Conservation (phyloP, 2,329 filamentous ascomycete genomes). For the Exophiala oligosperma region DNA sequence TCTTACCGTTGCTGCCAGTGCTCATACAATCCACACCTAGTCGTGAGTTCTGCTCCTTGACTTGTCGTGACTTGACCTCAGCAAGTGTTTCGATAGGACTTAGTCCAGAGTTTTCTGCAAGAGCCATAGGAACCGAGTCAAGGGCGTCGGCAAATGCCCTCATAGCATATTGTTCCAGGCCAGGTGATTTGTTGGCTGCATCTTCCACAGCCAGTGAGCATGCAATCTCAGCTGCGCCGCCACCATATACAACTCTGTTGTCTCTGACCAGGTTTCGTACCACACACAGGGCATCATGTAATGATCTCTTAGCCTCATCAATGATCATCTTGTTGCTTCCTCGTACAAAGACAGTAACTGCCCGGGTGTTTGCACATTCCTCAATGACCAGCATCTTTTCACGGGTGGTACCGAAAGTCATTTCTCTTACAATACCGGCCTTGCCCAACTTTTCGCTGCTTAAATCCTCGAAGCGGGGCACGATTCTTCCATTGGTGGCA, state of each 20-base stretch:
- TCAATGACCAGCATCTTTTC: slow-evolving; percentile 99
- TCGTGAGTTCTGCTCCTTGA: slow-evolving; percentile 76
- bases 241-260: slow-evolving; percentile 96
- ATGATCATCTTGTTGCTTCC: slow-evolving; percentile 99
- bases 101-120: slow-evolving; percentile 95
- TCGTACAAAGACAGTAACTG: slow-evolving; percentile 92
- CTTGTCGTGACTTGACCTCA: slow-evolving; percentile 92
- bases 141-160: slow-evolving; percentile 94
- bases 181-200: slow-evolving; percentile 88
- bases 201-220: slow-evolving; percentile 96
- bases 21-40: slow-evolving; percentile 98
- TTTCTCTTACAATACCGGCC: slow-evolving; percentile 87
- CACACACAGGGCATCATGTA: slow-evolving; percentile 96
- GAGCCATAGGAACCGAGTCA: slow-evolving; percentile 88
- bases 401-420: slow-evolving; percentile 94
- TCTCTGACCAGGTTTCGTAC: slow-evolving; percentile 94
- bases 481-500: slow-evolving; percentile 95
- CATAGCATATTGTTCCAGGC: slow-evolving; percentile 99
- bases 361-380: slow-evolving; percentile 96
- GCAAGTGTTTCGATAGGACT: slow-evolving; percentile 95
- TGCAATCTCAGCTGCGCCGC: slow-evolving; percentile 93
- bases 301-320: slow-evolving; percentile 94
- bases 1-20: slow-evolving; percentile 77
- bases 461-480: slow-evolving; percentile 94
- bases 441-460: slow-evolving; percentile 85